Percentiles rank a stretch among this genome's conserved stretches.
These are phyloP conservation scores for Gynostemma pentaphyllum DNA, from an alignment of 306 rosid genomes.

Conservation along the genomic window DNA sequence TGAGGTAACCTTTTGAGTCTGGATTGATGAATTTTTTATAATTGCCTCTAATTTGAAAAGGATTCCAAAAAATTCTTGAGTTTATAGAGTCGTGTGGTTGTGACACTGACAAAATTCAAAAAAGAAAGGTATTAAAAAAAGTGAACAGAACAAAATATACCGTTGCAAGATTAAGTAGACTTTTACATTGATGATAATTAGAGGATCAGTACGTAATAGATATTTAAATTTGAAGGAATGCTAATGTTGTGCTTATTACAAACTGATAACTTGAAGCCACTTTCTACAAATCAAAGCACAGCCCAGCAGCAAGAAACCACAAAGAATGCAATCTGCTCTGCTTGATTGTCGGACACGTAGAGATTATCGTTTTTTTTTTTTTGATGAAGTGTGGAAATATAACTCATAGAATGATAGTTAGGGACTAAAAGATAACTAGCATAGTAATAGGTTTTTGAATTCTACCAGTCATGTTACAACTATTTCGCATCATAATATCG, in stretches of 20 bases:
- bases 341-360: background rate
- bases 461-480: background rate
- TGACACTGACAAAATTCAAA: too few relatives aligned
- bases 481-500: slow-evolving; percentile 49
- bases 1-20: too few relatives aligned
- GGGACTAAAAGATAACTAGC: slow-evolving; percentile 4
- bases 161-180: background rate
- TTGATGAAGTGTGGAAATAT: background rate
- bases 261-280: background rate
- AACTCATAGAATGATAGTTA: slow-evolving; percentile 6
- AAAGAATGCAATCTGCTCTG: background rate
- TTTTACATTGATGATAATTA: background rate
- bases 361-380: background rate
- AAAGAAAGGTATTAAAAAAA: too few relatives aligned
- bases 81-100: too few relatives aligned
- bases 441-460: background rate
- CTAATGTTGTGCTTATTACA: background rate
- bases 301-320: background rate
- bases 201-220: background rate
- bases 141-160: background rate
- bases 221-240: background rate
- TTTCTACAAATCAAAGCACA: slow-evolving; percentile 8
- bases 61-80: too few relatives aligned
- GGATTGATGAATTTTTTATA: too few relatives aligned
- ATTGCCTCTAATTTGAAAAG: too few relatives aligned